These are phyloP conservation scores for Hysterangium stoloniferum DNA, from an alignment of 768 basidiomycete species.

Conservation along the genomic window DNA sequence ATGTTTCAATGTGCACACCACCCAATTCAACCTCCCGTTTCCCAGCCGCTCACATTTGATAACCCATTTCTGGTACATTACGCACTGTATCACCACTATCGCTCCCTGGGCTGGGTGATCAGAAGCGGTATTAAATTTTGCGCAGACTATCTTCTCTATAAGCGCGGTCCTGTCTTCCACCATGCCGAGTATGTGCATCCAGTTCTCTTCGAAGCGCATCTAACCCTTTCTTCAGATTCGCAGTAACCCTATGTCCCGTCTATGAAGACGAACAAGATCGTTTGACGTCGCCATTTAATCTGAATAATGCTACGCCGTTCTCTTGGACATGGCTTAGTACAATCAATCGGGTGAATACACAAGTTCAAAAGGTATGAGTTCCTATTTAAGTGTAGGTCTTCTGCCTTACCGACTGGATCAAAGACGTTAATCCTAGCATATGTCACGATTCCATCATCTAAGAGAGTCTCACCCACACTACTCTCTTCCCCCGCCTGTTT, in stretches of 20 bases:
- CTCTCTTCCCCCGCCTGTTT: constrained; percentile 70
- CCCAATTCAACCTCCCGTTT: constrained; percentile 26
- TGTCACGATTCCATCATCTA: constrained; percentile 82
- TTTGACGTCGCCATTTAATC: constrained; percentile 49
- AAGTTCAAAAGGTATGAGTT: constrained; percentile 81
- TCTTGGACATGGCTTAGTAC: constrained; percentile 97
- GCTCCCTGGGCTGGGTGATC: constrained; percentile 95
- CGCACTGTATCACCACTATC: constrained; percentile 87
- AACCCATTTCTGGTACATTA: constrained; percentile 92
- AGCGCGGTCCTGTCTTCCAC: constrained; percentile 86
- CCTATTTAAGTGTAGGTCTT: background rate
- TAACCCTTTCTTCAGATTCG: constrained; percentile 53
- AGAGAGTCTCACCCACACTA: constrained; percentile 41
- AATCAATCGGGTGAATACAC: constrained; percentile 91
- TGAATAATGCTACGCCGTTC: constrained; percentile 64
- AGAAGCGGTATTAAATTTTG: constrained; percentile 97
- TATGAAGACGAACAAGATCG: constrained; percentile 80
- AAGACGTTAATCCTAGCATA: constrained; percentile 89
- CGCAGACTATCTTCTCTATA: constrained; percentile 90
- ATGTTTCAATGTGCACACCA: constrained; percentile 53
- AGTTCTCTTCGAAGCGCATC: background rate
- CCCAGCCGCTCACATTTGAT: constrained; percentile 50
- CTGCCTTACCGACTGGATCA: background rate
- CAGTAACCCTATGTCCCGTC: constrained; percentile 81
- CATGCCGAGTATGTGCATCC: constrained; percentile 78